Evolutionary conservation across 495 filamentous ascomycete genomes (phyloP).

Genomic region (Annulohypoxylon maeteangense): DNA sequence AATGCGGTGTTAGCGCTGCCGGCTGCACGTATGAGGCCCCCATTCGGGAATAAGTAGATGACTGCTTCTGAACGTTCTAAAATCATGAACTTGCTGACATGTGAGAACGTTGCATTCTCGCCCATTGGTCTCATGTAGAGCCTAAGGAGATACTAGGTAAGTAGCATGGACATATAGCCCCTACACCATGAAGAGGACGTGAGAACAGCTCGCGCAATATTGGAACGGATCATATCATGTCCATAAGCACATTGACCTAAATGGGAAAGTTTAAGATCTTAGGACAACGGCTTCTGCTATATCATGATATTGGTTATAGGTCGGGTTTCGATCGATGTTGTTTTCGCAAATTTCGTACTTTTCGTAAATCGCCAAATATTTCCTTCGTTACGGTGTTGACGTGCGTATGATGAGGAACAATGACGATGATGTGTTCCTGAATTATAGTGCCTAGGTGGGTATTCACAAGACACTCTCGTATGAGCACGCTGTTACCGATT

Average conservation of each 20-base stretch:
- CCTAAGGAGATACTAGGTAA: conserved; percentile 23
- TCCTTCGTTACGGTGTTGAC: background rate
- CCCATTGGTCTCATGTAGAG: conserved; percentile 18
- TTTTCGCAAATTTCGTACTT: background rate
- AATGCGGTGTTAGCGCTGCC: conserved; percentile 30
- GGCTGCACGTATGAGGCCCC: conserved; percentile 31
- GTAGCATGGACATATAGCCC: conserved; percentile 18
- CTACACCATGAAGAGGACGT: background rate
- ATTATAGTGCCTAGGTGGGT: too few species aligned
- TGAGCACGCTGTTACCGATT: background rate
- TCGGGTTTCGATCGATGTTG: background rate
- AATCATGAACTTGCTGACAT: conserved; percentile 16
- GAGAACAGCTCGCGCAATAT: conserved; percentile 2
- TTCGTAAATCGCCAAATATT: background rate
- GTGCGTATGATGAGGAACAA: background rate
- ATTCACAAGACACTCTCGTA: background rate
- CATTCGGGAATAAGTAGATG: conserved; percentile 23
- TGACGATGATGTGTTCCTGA: background rate
- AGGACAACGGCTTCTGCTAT: background rate
- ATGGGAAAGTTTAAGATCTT: background rate
- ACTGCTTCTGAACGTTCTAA: conserved; percentile 4
- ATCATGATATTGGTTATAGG: conserved; percentile 2
- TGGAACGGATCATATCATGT: background rate
- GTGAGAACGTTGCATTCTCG: background rate
- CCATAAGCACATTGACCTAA: conserved; percentile 1